Base-by-base conservation (phyloP, 495 filamentous ascomycete genomes). In the Xylaria grammica region DNA sequence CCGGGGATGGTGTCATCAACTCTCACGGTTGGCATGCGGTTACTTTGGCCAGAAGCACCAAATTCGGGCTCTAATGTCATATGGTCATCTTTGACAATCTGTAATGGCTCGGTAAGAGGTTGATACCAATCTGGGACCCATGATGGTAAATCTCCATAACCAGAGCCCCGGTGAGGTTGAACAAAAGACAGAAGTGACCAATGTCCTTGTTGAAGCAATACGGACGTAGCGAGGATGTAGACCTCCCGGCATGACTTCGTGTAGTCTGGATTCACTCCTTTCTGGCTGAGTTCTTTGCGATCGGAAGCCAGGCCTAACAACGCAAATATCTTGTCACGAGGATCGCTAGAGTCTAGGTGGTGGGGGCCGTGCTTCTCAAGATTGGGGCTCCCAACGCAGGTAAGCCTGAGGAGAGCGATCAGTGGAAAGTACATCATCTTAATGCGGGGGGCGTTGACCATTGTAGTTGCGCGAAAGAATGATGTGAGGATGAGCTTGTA, bases 241-340 rank as follows among this genome's bases (percentile, higher is more conserved):
- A 46, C 44, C 5, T 46, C 44, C 20, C 17, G 44, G 20, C 15
- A 17, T 7, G 44, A 46, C 44, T 46, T 46, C 5, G 6, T 46
- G 20, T 46, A 46, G 17, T 46, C 44, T 46, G 17, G 44, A 17
- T 4, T 17, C 4, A 46, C 44, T 4, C 44, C 44, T 46, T n/a
- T 46, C 17, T 15, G 5, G 4, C 17, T 15, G 5, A 46, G 4
- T 4, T 46, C 44, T n/a, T 46, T 15, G 4, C 44, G 44, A n/a
- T 67, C 68, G 1, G 68, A 24, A 26, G 66, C 66, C 27, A 72
- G 27, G 36, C 69, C 67, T n/a, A 69, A 60, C 15, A 72, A 45
- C 5, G 48, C 69, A 44, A 50, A 72, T 60, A 72, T 65, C 53
- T 69, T 69, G 55, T 72, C 69, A 57, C 65, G 24, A 1, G 69